Base-by-base conservation (phyloP, 2,329 filamentous ascomycete species). In the Xylariomycetidae sp. region DNA sequence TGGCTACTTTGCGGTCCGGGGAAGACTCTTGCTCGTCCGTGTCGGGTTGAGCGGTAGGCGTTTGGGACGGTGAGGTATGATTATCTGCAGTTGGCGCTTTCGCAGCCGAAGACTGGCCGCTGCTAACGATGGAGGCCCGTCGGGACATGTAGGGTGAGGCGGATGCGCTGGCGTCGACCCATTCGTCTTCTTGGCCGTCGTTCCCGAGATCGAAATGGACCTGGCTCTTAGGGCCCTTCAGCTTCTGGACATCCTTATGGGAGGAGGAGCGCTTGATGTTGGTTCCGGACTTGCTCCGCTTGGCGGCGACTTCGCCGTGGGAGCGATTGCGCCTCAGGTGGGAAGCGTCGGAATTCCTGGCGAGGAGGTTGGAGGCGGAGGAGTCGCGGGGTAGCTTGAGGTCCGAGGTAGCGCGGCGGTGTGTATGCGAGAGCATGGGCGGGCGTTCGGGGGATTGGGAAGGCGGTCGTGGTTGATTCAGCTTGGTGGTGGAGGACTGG, bases 141-240 rank as follows among this genome's bases (percentile, higher is more conserved):
- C 70, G 59, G 10, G 70, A 72, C 28, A 74, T 58, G 41, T 77
- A 72, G 4, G 77, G 77, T 9, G 76, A 80, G 32, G 77, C 77
- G 36, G 74, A 79, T 29, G 67, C 69, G 56, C 76, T 81, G 38
- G 77, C 77, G 57, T 83, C 79, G 26, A 82, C 74, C 79, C 79
- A 82, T 61, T 77, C 77, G 65, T 78, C 75, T 57, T 64, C 61
- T 46, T 63, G 51, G 16, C 56, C 58, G 51, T 69, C 66, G 48
- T 64, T 70, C 33, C 77, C 78, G 34, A 82, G 65, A 48, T 80
- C 76, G 47, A 82, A 82, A 50, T 80, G 77, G 19, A 82, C 78
- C 42, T 74, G 70, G 16, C 58, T 56, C 51, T 72, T 75, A 18
- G 56, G 34, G 31, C 59, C 53, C 45, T 61, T 66, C 41, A 62